phyloP scores from a whole-genome alignment of 371 early-diverging fungal genomes.

The Apophysomyces trapeziformis region DNA sequence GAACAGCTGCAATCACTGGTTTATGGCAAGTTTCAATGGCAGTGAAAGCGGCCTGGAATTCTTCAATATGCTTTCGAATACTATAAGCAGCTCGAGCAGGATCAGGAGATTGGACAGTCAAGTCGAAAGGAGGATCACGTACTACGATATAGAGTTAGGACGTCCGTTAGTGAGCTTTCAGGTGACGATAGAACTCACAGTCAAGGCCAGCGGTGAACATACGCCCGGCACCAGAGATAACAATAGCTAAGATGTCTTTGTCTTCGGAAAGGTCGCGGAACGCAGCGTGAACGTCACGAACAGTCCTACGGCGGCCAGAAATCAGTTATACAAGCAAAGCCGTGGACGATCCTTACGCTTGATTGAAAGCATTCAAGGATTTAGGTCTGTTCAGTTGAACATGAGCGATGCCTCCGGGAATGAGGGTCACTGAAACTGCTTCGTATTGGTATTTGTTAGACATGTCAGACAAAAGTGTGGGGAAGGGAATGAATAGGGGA shows the following conservation, averaged over 20 bases:
- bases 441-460: constrained; percentile 59
- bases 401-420: constrained; percentile 70
- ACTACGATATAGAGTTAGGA: background rate
- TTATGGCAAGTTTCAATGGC: constrained; percentile 84
- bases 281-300: constrained; percentile 34
- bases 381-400: constrained; percentile 85
- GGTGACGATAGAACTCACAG: constrained; percentile 48
- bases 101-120: constrained; percentile 32
- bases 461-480: constrained; percentile 1
- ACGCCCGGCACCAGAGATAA: constrained; percentile 76
- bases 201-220: constrained; percentile 93
- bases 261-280: constrained; percentile 66
- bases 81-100: constrained; percentile 54
- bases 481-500: background rate
- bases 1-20: constrained; percentile 91
- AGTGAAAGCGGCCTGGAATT: constrained; percentile 70
- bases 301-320: constrained; percentile 16
- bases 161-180: background rate
- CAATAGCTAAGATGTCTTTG: constrained; percentile 67
- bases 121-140: background rate
- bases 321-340: background rate
- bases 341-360: constrained; percentile 35
- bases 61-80: constrained; percentile 51
- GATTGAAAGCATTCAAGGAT: constrained; percentile 81
- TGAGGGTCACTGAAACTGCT: constrained; percentile 61